phyloP scores from a whole-genome alignment of 2,329 filamentous ascomycete species.

The Fusarium torulosum region DNA sequence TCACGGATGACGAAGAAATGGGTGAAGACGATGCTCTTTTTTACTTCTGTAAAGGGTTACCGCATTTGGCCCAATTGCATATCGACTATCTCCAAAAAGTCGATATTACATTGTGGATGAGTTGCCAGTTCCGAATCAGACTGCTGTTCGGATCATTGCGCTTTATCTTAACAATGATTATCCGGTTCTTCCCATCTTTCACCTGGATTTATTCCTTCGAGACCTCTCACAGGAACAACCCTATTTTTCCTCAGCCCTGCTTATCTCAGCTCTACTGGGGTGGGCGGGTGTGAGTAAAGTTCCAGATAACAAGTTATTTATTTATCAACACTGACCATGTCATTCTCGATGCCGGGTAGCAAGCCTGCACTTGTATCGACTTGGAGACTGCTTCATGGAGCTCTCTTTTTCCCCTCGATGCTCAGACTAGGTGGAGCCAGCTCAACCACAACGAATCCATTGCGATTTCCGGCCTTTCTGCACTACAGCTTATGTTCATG shows the following conservation, averaged over 20 bases:
- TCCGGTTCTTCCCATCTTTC: neutral
- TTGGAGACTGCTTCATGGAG: neutral
- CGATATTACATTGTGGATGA: neutral
- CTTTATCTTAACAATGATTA: conserved; percentile 8
- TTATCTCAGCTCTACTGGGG: neutral
- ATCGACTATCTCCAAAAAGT: neutral
- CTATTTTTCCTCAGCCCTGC: neutral
- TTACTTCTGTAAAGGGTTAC: neutral
- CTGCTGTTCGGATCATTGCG: neutral
- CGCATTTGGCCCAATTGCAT: neutral
- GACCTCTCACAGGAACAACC: neutral
- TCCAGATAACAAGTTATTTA: fast-evolving
- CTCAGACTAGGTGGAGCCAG: neutral
- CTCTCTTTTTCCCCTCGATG: neutral
- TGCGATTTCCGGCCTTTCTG: neutral
- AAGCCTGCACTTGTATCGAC: neutral
- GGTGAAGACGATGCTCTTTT: too few relatives aligned
- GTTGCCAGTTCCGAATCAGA: neutral
- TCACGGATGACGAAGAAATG: too few relatives aligned
- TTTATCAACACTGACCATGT: too few relatives aligned
- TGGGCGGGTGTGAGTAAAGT: conserved; percentile 6
- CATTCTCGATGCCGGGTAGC: neutral
- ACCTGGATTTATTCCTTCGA: neutral
- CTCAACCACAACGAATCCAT: neutral
- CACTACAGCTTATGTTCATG: neutral